These are phyloP conservation scores for Phylloporus rhodoxanthus DNA, from an alignment of 768 basidiomycete genomes.

Conservation along the genomic window DNA sequence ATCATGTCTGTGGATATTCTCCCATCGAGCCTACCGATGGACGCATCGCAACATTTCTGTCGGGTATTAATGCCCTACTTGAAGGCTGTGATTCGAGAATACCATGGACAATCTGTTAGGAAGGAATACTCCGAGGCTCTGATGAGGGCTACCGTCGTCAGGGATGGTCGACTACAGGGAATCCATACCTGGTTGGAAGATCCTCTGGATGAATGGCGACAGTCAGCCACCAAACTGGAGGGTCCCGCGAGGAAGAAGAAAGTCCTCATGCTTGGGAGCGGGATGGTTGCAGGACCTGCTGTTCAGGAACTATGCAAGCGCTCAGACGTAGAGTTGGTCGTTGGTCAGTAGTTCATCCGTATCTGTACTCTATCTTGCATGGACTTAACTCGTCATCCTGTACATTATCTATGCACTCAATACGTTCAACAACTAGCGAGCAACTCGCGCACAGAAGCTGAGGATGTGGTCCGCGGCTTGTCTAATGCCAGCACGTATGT, in stretches of 20 bases:
- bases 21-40: slow-evolving; percentile 75
- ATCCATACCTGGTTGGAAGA: slow-evolving; percentile 55
- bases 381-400: slow-evolving; percentile 15
- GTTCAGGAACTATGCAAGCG: slow-evolving; percentile 65
- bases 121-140: slow-evolving; percentile 40
- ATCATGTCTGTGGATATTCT: slow-evolving; percentile 92
- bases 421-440: slow-evolving; percentile 47
- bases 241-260: slow-evolving; percentile 43
- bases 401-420: slow-evolving; percentile 5
- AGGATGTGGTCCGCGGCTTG: slow-evolving; percentile 38
- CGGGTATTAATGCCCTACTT: slow-evolving; percentile 63
- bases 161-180: slow-evolving; percentile 47
- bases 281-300: slow-evolving; percentile 93
- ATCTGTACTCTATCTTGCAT: slow-evolving; percentile 4
- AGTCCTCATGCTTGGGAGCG: slow-evolving; percentile 81
- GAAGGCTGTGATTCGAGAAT: slow-evolving; percentile 43
- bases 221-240: slow-evolving; percentile 3
- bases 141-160: slow-evolving; percentile 66
- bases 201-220: slow-evolving; percentile 43
- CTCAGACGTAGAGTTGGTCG: slow-evolving; percentile 59
- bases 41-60: slow-evolving; percentile 78
- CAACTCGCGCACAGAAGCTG: slow-evolving; percentile 58
- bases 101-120: slow-evolving; percentile 27
- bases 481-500: slow-evolving; percentile 49
- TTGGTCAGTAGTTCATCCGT: slow-evolving; percentile 52